A percentile compares a stretch with the other conserved stretches of the same genome.
Conservation (phyloP, 306 rosid genomes). For the Citrullus amarus region DNA sequence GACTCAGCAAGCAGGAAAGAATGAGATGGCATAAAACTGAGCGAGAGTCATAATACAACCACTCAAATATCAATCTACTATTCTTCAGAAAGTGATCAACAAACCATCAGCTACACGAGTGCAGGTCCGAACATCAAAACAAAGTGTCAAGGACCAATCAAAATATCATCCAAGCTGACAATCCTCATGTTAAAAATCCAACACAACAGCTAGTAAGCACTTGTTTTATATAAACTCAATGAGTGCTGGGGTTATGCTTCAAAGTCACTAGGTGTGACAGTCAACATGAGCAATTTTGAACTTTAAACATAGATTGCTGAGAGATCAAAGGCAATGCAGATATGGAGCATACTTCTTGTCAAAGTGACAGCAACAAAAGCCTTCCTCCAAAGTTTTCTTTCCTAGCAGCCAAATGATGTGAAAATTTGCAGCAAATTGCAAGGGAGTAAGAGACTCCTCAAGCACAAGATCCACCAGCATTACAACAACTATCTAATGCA, state of each 20-base stretch:
- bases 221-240: background rate
- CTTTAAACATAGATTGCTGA: background rate
- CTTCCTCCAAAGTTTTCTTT: background rate
- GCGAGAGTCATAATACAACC: background rate
- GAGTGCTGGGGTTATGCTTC: background rate
- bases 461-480: background rate
- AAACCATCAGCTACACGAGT: background rate
- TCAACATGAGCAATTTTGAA: background rate
- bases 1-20: background rate
- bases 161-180: slow-evolving; percentile 1
- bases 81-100: background rate
- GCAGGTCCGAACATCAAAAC: background rate
- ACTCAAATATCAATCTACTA: background rate
- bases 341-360: background rate
- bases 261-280: background rate
- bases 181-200: background rate
- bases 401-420: background rate
- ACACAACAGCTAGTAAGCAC: background rate
- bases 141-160: background rate
- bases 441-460: background rate
- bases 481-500: background rate
- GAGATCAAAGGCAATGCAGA: slow-evolving; percentile 1
- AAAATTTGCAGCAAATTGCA: background rate
- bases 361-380: background rate
- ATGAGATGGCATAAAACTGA: background rate